Percentiles rank a stretch among this genome's conserved stretches.
phyloP scores from a whole-genome alignment of 805 yeast species.

The Pachysolen tannophilus region DNA sequence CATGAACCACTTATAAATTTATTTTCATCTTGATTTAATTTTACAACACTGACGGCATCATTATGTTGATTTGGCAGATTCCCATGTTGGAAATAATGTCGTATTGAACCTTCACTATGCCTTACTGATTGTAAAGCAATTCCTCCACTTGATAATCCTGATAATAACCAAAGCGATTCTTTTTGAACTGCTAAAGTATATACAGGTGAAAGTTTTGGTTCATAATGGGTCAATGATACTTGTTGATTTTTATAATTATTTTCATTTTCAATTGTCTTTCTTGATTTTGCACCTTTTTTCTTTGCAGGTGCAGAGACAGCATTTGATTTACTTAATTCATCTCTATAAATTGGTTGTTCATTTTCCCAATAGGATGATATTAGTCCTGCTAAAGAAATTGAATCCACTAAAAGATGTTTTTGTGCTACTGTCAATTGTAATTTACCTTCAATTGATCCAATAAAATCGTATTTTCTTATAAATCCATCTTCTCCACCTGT shows the following conservation, averaged over 20 bases:
- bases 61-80: constrained; percentile 40
- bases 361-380: constrained; percentile 89
- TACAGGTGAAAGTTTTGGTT: constrained; percentile 73
- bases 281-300: constrained; percentile 25
- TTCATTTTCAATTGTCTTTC: constrained; percentile 8
- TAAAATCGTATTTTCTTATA: constrained; percentile 82
- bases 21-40: constrained; percentile 53
- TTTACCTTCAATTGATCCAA: constrained; percentile 79
- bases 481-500: constrained; percentile 97
- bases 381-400: constrained; percentile 79
- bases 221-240: constrained; percentile 35
- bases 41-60: constrained; percentile 67
- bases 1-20: constrained; percentile 77
- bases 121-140: constrained; percentile 77
- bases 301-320: constrained; percentile 7
- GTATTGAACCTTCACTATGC: constrained; percentile 72
- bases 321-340: constrained; percentile 26
- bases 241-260: constrained; percentile 14
- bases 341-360: constrained; percentile 67
- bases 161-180: constrained; percentile 74
- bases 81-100: constrained; percentile 53
- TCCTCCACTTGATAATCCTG: constrained; percentile 83
- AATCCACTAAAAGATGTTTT: constrained; percentile 79
- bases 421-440: constrained; percentile 86
- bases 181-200: constrained; percentile 79